phyloP scores from a whole-genome alignment of 495 filamentous ascomycete genomes.

The Neurospora sp. region DNA sequence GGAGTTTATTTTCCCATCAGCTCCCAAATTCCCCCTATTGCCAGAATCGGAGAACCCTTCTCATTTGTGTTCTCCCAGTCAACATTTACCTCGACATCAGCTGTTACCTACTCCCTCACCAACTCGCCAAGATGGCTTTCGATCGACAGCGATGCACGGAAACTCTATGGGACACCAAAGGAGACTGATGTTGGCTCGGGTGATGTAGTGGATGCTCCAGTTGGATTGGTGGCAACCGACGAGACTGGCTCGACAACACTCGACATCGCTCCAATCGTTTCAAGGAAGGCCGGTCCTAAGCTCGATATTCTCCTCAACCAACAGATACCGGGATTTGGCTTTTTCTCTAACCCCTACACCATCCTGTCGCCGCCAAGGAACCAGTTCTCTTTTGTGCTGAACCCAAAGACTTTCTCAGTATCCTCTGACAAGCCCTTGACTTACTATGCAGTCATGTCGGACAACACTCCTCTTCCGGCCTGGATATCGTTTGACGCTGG shows the following conservation, averaged over 20 bases:
- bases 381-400: slow-evolving; percentile 28
- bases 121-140: slow-evolving; percentile 59
- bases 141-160: slow-evolving; percentile 50
- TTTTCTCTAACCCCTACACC: slow-evolving; percentile 29
- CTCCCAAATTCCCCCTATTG: slow-evolving; percentile 67
- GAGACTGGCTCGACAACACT: slow-evolving; percentile 44
- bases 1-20: slow-evolving; percentile 59
- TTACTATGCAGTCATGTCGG: slow-evolving; percentile 68
- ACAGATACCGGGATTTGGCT: slow-evolving; percentile 30
- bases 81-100: slow-evolving; percentile 49
- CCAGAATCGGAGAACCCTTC: slow-evolving; percentile 52
- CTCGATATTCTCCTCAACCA: slow-evolving; percentile 26
- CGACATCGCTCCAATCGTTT: slow-evolving; percentile 53
- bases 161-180: slow-evolving; percentile 55
- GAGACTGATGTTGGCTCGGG: slow-evolving; percentile 44
- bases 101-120: slow-evolving; percentile 51
- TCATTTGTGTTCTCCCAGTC: slow-evolving; percentile 56
- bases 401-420: slow-evolving; percentile 27
- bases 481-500: slow-evolving; percentile 69
- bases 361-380: slow-evolving; percentile 26
- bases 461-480: slow-evolving; percentile 76
- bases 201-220: slow-evolving; percentile 30
- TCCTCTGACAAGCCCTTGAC: slow-evolving; percentile 19
- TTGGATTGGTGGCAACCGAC: slow-evolving; percentile 55
- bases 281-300: slow-evolving; percentile 31